A percentile compares a stretch with the other conserved stretches of the same genome.
Evolutionary conservation across 2,329 filamentous ascomycete genomes (phyloP).

Genomic region (Stemphylium beticola): DNA sequence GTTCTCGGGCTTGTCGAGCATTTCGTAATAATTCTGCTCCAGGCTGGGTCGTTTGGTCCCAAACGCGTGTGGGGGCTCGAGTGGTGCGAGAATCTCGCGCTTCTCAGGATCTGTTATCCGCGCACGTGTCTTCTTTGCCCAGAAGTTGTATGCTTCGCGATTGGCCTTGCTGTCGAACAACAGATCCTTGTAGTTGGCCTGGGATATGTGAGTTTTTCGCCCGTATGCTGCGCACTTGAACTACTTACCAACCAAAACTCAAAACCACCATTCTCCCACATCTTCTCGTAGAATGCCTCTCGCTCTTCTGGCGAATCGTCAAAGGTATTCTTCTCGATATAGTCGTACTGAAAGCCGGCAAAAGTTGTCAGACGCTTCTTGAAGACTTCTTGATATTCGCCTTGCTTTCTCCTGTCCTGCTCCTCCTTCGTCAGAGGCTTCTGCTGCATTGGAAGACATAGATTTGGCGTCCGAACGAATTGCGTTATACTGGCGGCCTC

Average conservation of each 20-base stretch:
- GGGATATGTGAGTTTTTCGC: not conserved
- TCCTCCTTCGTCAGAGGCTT: conserved; percentile 57
- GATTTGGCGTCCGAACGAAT: conserved; percentile 72
- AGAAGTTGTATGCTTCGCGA: conserved; percentile 55
- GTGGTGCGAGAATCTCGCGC: conserved; percentile 55
- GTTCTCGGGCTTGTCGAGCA: conserved; percentile 52
- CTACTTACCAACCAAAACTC: conserved; percentile 53
- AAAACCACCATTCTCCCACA: conserved; percentile 50
- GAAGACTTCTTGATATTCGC: conserved; percentile 57
- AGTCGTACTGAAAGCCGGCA: conserved; percentile 66
- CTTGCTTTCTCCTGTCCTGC: conserved; percentile 54
- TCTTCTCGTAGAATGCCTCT: conserved; percentile 52
- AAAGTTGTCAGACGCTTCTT: conserved; percentile 60
- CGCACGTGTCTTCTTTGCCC: conserved; percentile 52
- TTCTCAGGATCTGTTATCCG: conserved; percentile 54
- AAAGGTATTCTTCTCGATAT: conserved; percentile 60
- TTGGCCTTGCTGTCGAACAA: conserved; percentile 52
- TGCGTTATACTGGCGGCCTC: conserved; percentile 60
- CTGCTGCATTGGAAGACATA: conserved; percentile 67
- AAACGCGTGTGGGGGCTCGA: conserved; percentile 53
- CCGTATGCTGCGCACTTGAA: conserved; percentile 14
- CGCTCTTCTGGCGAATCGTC: conserved; percentile 53
- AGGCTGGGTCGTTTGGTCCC: conserved; percentile 56
- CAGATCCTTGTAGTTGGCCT: conserved; percentile 48
- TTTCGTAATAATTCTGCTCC: conserved; percentile 57